These are phyloP conservation scores for Hirsutella rhossiliensis DNA, from an alignment of 2,329 filamentous ascomycete genomes.

Conservation along the genomic window DNA sequence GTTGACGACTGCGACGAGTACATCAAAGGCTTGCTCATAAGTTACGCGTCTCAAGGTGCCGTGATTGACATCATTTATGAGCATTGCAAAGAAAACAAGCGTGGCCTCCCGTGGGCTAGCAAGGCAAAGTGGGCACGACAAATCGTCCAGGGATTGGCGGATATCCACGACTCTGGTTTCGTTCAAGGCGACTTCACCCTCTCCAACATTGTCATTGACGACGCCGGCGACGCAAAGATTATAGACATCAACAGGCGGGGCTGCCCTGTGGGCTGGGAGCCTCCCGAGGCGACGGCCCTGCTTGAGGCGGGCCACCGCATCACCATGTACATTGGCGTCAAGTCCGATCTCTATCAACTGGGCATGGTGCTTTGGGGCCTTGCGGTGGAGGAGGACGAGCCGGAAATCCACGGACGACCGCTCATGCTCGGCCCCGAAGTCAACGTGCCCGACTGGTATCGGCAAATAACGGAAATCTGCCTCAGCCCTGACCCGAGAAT, in stretches of 20 bases:
- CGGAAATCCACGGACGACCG: constrained; percentile 66
- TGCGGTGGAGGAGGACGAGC: constrained; percentile 79
- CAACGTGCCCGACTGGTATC: constrained; percentile 69
- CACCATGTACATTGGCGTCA: constrained; percentile 95
- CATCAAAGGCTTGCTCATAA: constrained; percentile 84
- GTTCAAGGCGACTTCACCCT: constrained; percentile 97
- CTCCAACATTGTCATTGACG: constrained; percentile 92
- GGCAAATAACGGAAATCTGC: constrained; percentile 62
- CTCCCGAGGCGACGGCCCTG: constrained; percentile 75
- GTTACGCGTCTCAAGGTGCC: constrained; percentile 74
- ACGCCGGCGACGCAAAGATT: constrained; percentile 76
- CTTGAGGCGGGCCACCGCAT: constrained; percentile 84
- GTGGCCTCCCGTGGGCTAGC: constrained; percentile 52
- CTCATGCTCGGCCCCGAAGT: constrained; percentile 45
- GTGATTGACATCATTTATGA: constrained; percentile 89
- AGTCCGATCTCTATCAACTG: constrained; percentile 90
- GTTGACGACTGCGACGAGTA: constrained; percentile 74
- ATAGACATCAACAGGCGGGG: constrained; percentile 97
- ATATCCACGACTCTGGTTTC: constrained; percentile 92
- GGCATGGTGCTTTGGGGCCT: constrained; percentile 96
- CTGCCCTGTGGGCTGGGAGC: constrained; percentile 97
- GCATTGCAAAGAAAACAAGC: constrained; percentile 42
- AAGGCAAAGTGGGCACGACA: constrained; percentile 84
- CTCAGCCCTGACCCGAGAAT: constrained; percentile 61
- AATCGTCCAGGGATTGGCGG: constrained; percentile 77